Conservation (phyloP, 768 basidiomycete species). For the button mushroom (Agaricus bisporus) region DNA sequence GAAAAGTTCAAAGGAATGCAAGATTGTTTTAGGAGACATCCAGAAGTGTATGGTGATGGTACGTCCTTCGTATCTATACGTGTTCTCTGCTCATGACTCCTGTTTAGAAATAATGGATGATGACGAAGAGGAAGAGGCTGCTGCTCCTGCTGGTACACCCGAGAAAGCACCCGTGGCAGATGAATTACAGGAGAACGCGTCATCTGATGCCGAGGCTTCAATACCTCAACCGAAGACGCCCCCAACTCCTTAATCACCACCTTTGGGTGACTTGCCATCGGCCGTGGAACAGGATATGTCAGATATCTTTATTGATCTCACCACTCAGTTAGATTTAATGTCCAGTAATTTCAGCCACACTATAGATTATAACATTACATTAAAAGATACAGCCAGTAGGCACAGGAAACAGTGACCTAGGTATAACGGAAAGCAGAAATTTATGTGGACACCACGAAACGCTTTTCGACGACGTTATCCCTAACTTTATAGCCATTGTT, state of each 20-base stretch:
- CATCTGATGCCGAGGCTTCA: background rate
- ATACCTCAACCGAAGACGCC: background rate
- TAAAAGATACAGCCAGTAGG: background rate
- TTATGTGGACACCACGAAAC: constrained; percentile 24
- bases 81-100: constrained; percentile 6
- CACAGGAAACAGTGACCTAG: constrained; percentile 13
- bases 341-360: constrained; percentile 12
- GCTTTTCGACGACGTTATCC: constrained; percentile 67
- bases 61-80: constrained; percentile 21
- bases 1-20: constrained; percentile 99
- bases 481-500: constrained; percentile 84
- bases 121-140: constrained; percentile 45
- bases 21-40: constrained; percentile 92
- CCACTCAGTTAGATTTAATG: constrained; percentile 4
- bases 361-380: constrained; percentile 11
- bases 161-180: constrained; percentile 5
- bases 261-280: background rate
- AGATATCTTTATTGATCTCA: constrained; percentile 4
- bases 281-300: background rate
- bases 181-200: constrained; percentile 7
- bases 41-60: constrained; percentile 95
- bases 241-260: background rate
- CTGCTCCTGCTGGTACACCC: constrained; percentile 9
- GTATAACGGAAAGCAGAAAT: background rate
- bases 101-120: constrained; percentile 61